These are phyloP conservation scores for Melastoma candidum DNA, from an alignment of 441 rosid genomes.

Conservation along the genomic window DNA sequence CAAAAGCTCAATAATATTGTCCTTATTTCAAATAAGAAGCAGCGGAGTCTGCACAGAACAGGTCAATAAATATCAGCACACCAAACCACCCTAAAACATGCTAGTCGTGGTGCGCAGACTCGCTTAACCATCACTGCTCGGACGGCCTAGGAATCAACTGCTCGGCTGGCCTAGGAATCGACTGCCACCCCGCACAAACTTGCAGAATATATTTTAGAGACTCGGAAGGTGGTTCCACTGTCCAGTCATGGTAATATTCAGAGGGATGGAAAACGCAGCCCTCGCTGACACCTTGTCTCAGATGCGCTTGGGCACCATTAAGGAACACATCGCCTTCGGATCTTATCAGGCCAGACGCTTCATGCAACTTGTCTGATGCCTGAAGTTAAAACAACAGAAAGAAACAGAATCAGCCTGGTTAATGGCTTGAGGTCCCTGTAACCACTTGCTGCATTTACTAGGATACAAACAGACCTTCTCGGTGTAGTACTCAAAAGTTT, in stretches of 20 bases:
- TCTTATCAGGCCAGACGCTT: constrained; percentile 45
- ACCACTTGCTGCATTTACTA: background rate
- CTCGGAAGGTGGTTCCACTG: constrained; percentile 50
- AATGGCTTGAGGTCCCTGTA: background rate
- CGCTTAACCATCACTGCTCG: too few relatives aligned
- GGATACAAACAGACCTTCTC: constrained; percentile 44
- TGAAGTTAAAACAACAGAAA: constrained; percentile 8
- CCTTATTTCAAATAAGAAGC: too few relatives aligned
- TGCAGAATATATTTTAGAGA: constrained; percentile 43
- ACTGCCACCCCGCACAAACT: constrained; percentile 64
- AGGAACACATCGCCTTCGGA: constrained; percentile 62
- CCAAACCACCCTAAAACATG: too few relatives aligned
- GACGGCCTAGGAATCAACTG: background rate
- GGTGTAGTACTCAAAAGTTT: constrained; percentile 57
- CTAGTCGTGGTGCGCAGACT: too few relatives aligned
- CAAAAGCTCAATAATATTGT: too few relatives aligned
- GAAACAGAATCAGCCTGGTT: background rate
- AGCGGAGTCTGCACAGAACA: too few relatives aligned
- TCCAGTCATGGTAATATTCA: constrained; percentile 53
- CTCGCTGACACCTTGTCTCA: constrained; percentile 22
- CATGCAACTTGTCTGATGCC: constrained; percentile 62
- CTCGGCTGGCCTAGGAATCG: constrained; percentile 45
- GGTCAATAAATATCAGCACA: too few relatives aligned
- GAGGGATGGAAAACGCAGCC: constrained; percentile 57
- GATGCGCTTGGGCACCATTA: constrained; percentile 42